Percentiles rank a stretch among this genome's conserved stretches.
Conservation (phyloP, 805 yeast species). For the Pichia scutulata region DNA sequence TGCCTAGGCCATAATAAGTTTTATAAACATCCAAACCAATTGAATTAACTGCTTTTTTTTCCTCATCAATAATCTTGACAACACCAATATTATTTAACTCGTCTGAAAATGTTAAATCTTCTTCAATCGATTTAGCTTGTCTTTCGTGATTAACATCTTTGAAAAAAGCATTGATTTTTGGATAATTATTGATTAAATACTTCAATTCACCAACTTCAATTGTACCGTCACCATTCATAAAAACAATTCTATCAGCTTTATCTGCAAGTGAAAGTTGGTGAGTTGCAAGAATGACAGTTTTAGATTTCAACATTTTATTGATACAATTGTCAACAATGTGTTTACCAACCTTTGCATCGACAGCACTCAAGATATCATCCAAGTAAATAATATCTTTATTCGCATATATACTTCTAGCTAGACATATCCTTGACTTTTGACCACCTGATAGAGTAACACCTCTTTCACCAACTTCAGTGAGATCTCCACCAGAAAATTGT, state of each 20-base stretch:
- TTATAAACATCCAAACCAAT: conserved; percentile 42
- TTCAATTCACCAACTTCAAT: conserved; percentile 53
- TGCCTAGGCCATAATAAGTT: conserved; percentile 45
- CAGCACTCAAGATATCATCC: conserved; percentile 66
- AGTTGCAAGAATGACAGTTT: conserved; percentile 73
- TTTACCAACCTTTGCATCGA: conserved; percentile 62
- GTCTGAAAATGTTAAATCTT: conserved; percentile 12
- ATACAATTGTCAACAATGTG: conserved; percentile 54
- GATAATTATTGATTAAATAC: conserved; percentile 38
- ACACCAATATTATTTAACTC: conserved; percentile 8
- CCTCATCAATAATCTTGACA: conserved; percentile 38
- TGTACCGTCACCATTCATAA: conserved; percentile 56
- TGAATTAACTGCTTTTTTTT: conserved; percentile 52
- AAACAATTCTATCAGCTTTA: conserved; percentile 64
- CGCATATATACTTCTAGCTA: conserved; percentile 65
- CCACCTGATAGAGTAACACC: conserved; percentile 85
- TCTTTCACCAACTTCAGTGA: conserved; percentile 76
- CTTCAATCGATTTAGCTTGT: conserved; percentile 6
- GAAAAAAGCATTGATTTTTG: conserved; percentile 30
- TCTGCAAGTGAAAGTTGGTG: conserved; percentile 72
- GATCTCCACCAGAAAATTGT: conserved; percentile 64
- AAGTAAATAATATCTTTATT: conserved; percentile 49
- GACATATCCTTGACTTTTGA: conserved; percentile 69
- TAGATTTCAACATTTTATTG: conserved; percentile 43
- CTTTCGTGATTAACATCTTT: conserved; percentile 28